Evolutionary conservation across 345 rosid genomes (phyloP).

Genomic region (Conringia planisiliqua): DNA sequence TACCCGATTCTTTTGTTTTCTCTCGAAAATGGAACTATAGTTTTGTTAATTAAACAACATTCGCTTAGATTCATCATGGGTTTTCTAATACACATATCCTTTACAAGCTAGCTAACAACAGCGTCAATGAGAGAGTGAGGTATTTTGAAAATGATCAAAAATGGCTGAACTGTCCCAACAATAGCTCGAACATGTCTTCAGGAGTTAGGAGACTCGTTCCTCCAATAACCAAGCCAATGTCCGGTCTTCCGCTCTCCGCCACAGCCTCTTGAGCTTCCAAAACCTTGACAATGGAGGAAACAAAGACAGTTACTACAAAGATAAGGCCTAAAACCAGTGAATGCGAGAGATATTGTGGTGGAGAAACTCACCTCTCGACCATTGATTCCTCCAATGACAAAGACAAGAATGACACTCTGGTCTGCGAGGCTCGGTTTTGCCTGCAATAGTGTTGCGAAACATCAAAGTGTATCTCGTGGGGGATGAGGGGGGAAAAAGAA

Average conservation of each 20-base stretch:
- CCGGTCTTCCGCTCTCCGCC: slow-evolving; percentile 79
- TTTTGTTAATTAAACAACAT: background rate
- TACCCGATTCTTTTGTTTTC: slow-evolving; percentile 8
- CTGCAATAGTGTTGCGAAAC: slow-evolving; percentile 37
- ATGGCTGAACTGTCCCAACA: slow-evolving; percentile 59
- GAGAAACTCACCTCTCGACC: slow-evolving; percentile 58
- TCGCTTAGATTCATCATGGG: background rate
- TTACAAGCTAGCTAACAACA: slow-evolving; percentile 19
- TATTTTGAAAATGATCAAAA: slow-evolving; percentile 31
- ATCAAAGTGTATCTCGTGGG: background rate
- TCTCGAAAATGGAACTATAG: background rate
- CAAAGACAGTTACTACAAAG: background rate
- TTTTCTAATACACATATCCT: background rate
- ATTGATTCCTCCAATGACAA: slow-evolving; percentile 88
- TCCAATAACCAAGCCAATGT: slow-evolving; percentile 65
- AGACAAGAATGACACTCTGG: slow-evolving; percentile 76
- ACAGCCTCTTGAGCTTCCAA: slow-evolving; percentile 79
- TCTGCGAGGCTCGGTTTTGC: slow-evolving; percentile 85
- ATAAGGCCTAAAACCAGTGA: background rate
- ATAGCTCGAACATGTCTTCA: slow-evolving; percentile 71
- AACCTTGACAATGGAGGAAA: slow-evolving; percentile 41
- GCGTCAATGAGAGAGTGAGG: background rate
- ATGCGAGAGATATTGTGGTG: background rate
- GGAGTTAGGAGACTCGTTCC: slow-evolving; percentile 95
- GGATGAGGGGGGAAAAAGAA: background rate